phyloP scores from a whole-genome alignment of 805 yeast genomes.

The Peterozyma xylosa region DNA sequence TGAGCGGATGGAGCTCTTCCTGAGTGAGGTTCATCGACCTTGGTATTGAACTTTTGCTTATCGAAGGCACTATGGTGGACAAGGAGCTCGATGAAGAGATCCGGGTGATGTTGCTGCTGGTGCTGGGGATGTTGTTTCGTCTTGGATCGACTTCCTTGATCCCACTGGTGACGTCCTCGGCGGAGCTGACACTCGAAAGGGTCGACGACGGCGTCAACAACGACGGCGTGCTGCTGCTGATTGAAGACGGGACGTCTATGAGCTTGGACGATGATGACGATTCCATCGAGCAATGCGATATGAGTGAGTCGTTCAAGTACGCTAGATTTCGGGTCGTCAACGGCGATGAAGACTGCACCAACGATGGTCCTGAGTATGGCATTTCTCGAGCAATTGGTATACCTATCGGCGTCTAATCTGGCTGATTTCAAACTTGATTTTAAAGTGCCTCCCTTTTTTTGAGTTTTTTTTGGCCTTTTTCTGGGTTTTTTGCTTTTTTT shows the following conservation, averaged over 20 bases:
- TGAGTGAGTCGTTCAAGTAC: neutral
- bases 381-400: neutral
- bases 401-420: too few species aligned
- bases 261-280: neutral
- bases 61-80: conserved; percentile 6
- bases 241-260: conserved; percentile 2
- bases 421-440: too few species aligned
- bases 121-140: neutral
- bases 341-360: neutral
- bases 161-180: conserved; percentile 3
- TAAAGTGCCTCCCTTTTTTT: too few species aligned
- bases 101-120: neutral
- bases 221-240: conserved; percentile 2
- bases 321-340: neutral
- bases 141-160: neutral
- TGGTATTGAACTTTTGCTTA: neutral
- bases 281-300: neutral
- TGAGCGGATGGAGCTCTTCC: conserved; percentile 26
- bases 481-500: too few species aligned
- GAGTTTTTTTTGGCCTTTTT: too few species aligned
- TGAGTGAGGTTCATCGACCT: neutral
- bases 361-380: neutral
- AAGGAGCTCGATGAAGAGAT: conserved; percentile 8
- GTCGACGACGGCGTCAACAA: conserved; percentile 7
- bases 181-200: conserved; percentile 7